phyloP scores from a whole-genome alignment of 345 rosid species.

The Ceriops decandra region DNA sequence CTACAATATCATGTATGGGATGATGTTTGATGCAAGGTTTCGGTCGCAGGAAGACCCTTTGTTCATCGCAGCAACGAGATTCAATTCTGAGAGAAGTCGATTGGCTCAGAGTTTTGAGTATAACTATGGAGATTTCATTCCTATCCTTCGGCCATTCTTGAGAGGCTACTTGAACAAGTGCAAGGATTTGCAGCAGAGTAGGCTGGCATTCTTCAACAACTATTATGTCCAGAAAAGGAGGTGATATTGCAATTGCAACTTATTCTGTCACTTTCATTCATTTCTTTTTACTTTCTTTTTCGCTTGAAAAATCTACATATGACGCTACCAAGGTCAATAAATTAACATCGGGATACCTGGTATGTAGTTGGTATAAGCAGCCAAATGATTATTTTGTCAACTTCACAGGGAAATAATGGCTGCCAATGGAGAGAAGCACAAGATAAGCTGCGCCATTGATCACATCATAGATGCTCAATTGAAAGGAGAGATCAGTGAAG shows the following conservation, averaged over 20 bases:
- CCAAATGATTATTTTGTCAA: neutral
- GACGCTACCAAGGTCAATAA: no score
- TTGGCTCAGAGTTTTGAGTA: slow-evolving; percentile 63
- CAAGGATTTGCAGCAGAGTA: slow-evolving; percentile 49
- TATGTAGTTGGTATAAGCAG: no score
- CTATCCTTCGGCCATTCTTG: slow-evolving; percentile 53
- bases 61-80: slow-evolving; percentile 47
- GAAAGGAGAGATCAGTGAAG: slow-evolving; percentile 60
- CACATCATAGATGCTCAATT: slow-evolving; percentile 51
- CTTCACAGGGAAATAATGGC: slow-evolving; percentile 43
- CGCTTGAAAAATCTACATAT: no score
- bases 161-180: slow-evolving; percentile 60
- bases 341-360: no score
- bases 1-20: slow-evolving; percentile 59
- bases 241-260: slow-evolving; percentile 12
- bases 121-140: slow-evolving; percentile 67
- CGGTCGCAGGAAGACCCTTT: slow-evolving; percentile 44
- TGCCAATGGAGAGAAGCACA: slow-evolving; percentile 44
- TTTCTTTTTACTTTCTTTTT: neutral
- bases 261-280: no score
- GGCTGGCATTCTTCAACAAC: slow-evolving; percentile 56
- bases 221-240: slow-evolving; percentile 43
- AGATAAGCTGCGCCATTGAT: slow-evolving; percentile 51
- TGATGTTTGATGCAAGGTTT: slow-evolving; percentile 61
- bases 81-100: slow-evolving; percentile 56